A percentile compares a stretch with the other conserved stretches of the same genome.
phyloP scores from a whole-genome alignment of 768 basidiomycete genomes.

The Suillus placidus region DNA sequence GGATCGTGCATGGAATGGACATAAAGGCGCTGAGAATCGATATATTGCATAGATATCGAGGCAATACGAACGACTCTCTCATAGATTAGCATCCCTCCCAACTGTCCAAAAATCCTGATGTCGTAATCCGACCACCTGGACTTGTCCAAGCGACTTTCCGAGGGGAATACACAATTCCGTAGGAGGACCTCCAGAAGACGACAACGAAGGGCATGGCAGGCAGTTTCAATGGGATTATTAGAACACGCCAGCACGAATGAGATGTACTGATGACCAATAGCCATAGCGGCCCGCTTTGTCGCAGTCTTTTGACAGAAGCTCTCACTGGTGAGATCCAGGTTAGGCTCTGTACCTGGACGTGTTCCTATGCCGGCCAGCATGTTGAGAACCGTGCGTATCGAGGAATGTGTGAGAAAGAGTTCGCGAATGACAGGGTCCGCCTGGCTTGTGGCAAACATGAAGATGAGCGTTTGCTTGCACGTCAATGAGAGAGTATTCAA shows the following conservation, averaged over 20 bases:
- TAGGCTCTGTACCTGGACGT: not conserved
- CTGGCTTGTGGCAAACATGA: slow-evolving; percentile 1
- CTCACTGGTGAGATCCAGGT: not conserved
- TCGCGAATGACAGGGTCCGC: slow-evolving; percentile 1
- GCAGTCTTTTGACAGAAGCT: not conserved
- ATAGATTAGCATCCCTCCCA: not conserved
- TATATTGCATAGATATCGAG: slow-evolving; percentile 1
- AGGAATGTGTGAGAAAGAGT: slow-evolving; percentile 1
- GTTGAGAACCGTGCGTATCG: not conserved
- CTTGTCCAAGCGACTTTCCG: slow-evolving; percentile 2
- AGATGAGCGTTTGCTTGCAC: slow-evolving; percentile 3
- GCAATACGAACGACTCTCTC: not conserved
- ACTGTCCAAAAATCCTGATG: slow-evolving; percentile 1
- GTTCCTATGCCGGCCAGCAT: not conserved
- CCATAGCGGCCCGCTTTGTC: not conserved
- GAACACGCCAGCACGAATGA: not conserved
- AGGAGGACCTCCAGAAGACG: slow-evolving; percentile 1
- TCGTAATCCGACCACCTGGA: slow-evolving; percentile 2
- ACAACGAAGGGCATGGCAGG: slow-evolving; percentile 1
- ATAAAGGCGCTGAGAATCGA: slow-evolving; percentile 4
- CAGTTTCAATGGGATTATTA: not conserved
- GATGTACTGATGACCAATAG: slow-evolving; percentile 1
- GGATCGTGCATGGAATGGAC: not conserved
- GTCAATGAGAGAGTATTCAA: slow-evolving; percentile 3
- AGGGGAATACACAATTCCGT: slow-evolving; percentile 4